These are phyloP conservation scores for Aspergillus tubingensis DNA, from an alignment of 2,329 filamentous ascomycete species.

Conservation along the genomic window DNA sequence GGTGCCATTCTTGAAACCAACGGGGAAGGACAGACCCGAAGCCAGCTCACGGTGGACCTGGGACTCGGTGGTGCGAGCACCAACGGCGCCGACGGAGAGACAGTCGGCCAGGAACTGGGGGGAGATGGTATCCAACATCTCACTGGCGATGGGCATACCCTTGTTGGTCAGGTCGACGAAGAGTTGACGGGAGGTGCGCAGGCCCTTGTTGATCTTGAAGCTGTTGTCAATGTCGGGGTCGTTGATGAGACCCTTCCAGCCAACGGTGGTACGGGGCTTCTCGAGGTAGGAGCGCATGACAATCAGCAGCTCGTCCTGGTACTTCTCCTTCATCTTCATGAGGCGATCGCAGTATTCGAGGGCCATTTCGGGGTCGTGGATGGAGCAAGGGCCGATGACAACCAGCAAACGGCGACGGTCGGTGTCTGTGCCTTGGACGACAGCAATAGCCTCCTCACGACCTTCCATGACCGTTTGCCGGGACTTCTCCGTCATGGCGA, in stretches of 20 bases:
- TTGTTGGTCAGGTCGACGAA: slow-evolving; percentile 88
- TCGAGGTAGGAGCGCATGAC: slow-evolving; percentile 98
- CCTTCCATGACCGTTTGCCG: slow-evolving; percentile 58
- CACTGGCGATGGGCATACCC: slow-evolving; percentile 94
- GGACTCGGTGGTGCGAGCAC: slow-evolving; percentile 93
- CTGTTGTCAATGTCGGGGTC: slow-evolving; percentile 98
- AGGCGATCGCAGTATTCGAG: slow-evolving; percentile 90
- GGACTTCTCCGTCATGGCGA: slow-evolving; percentile 55
- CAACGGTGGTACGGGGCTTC: slow-evolving; percentile 96
- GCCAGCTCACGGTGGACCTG: slow-evolving; percentile 95
- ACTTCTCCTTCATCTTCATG: slow-evolving; percentile 78
- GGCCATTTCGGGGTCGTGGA: slow-evolving; percentile 89
- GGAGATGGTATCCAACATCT: slow-evolving; percentile 98
- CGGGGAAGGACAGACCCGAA: slow-evolving; percentile 91
- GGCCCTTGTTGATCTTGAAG: slow-evolving; percentile 98
- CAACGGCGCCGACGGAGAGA: slow-evolving; percentile 87
- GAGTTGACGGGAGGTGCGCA: slow-evolving; percentile 81
- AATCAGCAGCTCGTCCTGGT: slow-evolving; percentile 85
- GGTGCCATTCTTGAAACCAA: slow-evolving; percentile 99
- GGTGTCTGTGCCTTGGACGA: slow-evolving; percentile 62
- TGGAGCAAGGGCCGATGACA: slow-evolving; percentile 92
- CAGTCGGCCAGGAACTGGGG: slow-evolving; percentile 95
- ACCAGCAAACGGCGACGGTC: slow-evolving; percentile 65
- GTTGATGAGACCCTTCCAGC: slow-evolving; percentile 98
- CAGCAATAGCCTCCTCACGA: slow-evolving; percentile 61